Base-by-base conservation (phyloP, 768 basidiomycete genomes). In the Lactarius akahatsu region DNA sequence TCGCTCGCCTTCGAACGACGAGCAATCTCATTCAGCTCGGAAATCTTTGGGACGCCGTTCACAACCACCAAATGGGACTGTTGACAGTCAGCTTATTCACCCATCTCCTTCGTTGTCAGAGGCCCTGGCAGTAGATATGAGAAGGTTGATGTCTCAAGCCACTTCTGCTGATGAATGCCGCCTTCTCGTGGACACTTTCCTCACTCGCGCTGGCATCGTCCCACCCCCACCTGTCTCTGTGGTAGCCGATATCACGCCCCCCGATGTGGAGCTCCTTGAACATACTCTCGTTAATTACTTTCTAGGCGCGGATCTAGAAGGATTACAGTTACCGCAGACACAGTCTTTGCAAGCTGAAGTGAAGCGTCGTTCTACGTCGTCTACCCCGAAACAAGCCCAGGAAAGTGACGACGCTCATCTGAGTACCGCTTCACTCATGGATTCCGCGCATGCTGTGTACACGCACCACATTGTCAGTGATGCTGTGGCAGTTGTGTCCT, bases 111-210 rank as follows among this genome's bases (percentile, higher is more conserved):
- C 76, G 45, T 66, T 85, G 26, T 70, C 80, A 45, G 78, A 81
- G 47, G 74, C 78, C 36, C 80, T 87, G 64, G 83, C 87, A 30
- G 77, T 80, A 13, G 88, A 92, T 59, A 83, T 96, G 78, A 86
- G 90, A 38, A 80, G 81, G 23, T 79, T 91, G 64, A 76, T 96
- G 20, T 76, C 82, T 10, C 83, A 78, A 59, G 92, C 94, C 16
- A 88, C 89, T 1, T 86, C 82, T 52, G 90, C 84, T 56, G 86
- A 89, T 66, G 94, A 96, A 78, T 94, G 93, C 73, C 90, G 91
- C 59, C 79, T 95, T 52, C 86, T 96, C 64, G 81, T 94, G 34
- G 89, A 92, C 69, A 90, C 93, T 80, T 90, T 91, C 77, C 79
- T 96, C 65, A 81, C 85, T 15, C 60, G 62, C 10, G 70, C 64